Base-by-base conservation (phyloP, 2,329 filamentous ascomycete species). In the Dothideomycetes sp. region DNA sequence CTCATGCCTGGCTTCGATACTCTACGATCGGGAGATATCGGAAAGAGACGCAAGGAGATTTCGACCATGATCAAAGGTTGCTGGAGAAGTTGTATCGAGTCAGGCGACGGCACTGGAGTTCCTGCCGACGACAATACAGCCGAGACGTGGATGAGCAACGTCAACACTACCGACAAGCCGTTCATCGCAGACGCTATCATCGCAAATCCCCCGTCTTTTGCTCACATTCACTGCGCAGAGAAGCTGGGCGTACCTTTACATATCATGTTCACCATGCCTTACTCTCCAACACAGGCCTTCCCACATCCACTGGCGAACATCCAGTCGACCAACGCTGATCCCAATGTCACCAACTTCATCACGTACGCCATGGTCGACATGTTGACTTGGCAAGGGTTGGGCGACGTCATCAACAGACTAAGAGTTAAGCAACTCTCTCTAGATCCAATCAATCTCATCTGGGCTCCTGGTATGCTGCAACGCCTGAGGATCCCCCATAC, bases 331-430 rank as follows among this genome's bases (percentile, higher is more conserved):
- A 86, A 86, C 51, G 81, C 82, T 1, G 85, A 93, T 52, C 69
- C 76, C 4, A 75, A 74, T n/a, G 72, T 85, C 45, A 82, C 84
- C 1, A 94, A 93, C 51, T 89, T 85, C 55, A 71, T 93, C 44
- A 84, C 82, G 0, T 94, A 94, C 53, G 79, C 82, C 0, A 67
- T 94, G 13, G 83, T 94, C 3, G 87, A 94, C 50, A 85, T 93
- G 76, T 78, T 94, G 71, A 89, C 87, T 9, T 94, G 84, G 84
- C 85, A 93, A 59, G 84, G 84, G 0, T 35, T 94, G 5, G 86
- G 86, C 23, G 86, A 94, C 59, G 68, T 94, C 2, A 86, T 94
- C 54, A 94, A 94, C 55, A 73, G 78, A 7, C 94, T 93, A 53
- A 71, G 87, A 39, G 78, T 80, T 47, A 78, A 78, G 44, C 73